Conservation (phyloP, 169 alveolate species). For the Plasmodium inui region DNA sequence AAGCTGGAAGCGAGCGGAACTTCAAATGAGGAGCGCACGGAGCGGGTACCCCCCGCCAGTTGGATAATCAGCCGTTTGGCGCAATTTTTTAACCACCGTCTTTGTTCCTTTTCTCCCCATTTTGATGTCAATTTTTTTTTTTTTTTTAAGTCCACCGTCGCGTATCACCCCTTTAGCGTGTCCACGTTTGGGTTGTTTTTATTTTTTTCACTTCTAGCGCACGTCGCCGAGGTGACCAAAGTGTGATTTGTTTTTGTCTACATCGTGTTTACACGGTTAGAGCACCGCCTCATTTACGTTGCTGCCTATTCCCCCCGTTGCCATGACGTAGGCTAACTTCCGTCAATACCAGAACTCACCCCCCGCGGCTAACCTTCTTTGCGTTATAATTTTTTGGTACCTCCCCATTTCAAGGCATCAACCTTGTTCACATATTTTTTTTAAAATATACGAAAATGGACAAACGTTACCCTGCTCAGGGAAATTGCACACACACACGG, state of each 20-base stretch:
- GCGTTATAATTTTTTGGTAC: background rate
- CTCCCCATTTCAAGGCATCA: background rate
- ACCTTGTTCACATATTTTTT: background rate
- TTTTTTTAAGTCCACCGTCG: background rate
- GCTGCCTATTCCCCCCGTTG: background rate
- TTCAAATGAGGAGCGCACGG: background rate
- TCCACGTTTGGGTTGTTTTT: background rate
- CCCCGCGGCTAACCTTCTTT: background rate
- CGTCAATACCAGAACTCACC: background rate
- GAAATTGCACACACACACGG: background rate
- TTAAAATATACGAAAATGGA: background rate
- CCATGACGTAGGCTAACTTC: background rate
- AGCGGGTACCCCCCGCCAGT: background rate
- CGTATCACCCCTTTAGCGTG: background rate
- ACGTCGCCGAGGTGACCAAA: background rate
- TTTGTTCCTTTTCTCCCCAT: background rate
- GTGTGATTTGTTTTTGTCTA: background rate
- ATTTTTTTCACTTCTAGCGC: background rate
- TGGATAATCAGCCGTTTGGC: background rate
- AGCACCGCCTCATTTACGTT: background rate
- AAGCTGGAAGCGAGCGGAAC: background rate
- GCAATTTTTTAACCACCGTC: background rate
- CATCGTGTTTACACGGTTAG: background rate
- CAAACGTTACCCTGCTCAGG: background rate
- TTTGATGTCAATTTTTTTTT: background rate